phyloP scores from a whole-genome alignment of 1,139 yeast species.

The Tardiomyces blankii region DNA sequence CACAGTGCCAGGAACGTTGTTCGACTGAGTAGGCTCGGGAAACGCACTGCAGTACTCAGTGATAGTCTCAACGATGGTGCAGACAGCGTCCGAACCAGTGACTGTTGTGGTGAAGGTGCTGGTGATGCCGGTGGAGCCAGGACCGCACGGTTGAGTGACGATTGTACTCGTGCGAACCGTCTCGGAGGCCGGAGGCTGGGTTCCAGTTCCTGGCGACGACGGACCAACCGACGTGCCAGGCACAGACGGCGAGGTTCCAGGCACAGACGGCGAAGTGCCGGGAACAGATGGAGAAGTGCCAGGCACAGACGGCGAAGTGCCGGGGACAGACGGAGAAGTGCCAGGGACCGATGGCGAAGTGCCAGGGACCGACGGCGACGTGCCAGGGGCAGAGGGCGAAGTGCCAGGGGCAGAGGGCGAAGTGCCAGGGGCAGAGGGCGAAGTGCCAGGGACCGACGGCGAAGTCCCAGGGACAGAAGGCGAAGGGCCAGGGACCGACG shows the following conservation, averaged over 20 bases:
- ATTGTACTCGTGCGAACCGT: too few species aligned
- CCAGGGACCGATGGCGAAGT: slow-evolving; percentile 6
- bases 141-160: too few species aligned
- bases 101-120: not conserved
- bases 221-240: too few species aligned
- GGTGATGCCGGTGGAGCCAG: too few species aligned
- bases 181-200: too few species aligned
- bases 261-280: too few species aligned
- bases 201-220: too few species aligned
- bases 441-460: slow-evolving; percentile 1
- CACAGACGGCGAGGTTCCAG: too few species aligned
- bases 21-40: not conserved
- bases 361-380: slow-evolving; percentile 8
- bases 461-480: slow-evolving; percentile 3
- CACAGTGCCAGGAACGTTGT: not conserved
- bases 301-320: not conserved
- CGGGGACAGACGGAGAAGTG: not conserved
- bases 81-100: too few species aligned
- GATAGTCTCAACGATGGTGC: not conserved
- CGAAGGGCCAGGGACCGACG: slow-evolving; percentile 6
- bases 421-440: slow-evolving; percentile 3
- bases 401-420: slow-evolving; percentile 9
- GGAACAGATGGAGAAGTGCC: not conserved
- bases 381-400: slow-evolving; percentile 6
- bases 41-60: not conserved